Evolutionary conservation across 768 basidiomycete genomes (phyloP).

Genomic region (Tulasnella sp.): DNA sequence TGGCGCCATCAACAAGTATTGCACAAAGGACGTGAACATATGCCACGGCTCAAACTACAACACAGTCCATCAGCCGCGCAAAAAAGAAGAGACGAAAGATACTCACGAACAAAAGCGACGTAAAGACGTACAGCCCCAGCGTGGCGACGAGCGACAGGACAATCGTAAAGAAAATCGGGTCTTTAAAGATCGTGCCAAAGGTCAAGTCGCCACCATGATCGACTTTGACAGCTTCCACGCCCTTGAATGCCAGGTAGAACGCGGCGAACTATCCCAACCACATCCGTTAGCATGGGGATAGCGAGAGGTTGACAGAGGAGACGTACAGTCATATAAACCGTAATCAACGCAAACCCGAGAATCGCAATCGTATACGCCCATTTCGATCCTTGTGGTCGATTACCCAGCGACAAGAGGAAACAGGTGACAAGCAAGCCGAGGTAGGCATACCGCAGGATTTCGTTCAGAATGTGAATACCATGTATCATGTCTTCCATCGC

Average conservation of each 20-base stretch:
- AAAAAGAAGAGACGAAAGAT: background rate
- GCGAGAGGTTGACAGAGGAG: background rate
- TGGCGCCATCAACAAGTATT: slow-evolving; percentile 82
- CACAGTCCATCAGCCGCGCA: background rate
- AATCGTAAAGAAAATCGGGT: slow-evolving; percentile 73
- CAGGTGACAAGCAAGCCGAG: slow-evolving; percentile 76
- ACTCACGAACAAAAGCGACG: slow-evolving; percentile 77
- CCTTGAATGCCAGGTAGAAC: slow-evolving; percentile 73
- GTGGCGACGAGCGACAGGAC: slow-evolving; percentile 79
- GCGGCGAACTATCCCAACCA: slow-evolving; percentile 44
- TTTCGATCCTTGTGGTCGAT: slow-evolving; percentile 81
- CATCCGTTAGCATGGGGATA: background rate
- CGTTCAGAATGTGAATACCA: slow-evolving; percentile 59
- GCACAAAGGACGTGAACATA: slow-evolving; percentile 93
- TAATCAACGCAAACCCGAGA: slow-evolving; percentile 79
- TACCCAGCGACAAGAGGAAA: slow-evolving; percentile 79
- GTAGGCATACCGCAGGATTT: slow-evolving; percentile 76
- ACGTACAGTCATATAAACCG: slow-evolving; percentile 89
- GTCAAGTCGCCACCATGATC: slow-evolving; percentile 32
- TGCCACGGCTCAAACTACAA: slow-evolving; percentile 91
- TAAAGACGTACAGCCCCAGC: slow-evolving; percentile 72
- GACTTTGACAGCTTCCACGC: slow-evolving; percentile 47
- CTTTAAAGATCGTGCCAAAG: slow-evolving; percentile 55
- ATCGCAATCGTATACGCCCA: slow-evolving; percentile 77
- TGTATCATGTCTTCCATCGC: slow-evolving; percentile 59